Percentiles rank a stretch among this genome's conserved stretches.
phyloP scores from a whole-genome alignment of 129 eudicot genomes.

The Mikania micrantha region DNA sequence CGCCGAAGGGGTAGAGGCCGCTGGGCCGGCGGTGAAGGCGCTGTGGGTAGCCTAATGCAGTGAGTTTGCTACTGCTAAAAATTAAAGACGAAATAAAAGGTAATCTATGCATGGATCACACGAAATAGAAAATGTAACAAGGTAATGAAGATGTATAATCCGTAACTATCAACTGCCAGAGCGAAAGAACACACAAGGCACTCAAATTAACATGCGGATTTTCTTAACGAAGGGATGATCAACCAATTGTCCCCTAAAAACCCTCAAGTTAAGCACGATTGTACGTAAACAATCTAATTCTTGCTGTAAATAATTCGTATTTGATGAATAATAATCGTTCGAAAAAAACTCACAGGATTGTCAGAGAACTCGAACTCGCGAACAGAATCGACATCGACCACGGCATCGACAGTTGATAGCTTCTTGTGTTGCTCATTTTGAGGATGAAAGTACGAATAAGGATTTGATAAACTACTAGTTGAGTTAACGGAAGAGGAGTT shows the following conservation, averaged over 20 bases:
- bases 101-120: no score
- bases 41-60: no score
- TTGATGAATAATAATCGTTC: not conserved
- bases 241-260: not conserved
- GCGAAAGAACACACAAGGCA: not conserved
- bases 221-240: no score
- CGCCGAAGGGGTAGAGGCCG: no score
- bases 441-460: constrained; percentile 24
- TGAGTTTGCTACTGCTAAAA: no score
- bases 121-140: not conserved
- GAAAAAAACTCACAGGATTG: constrained; percentile 24
- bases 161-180: not conserved
- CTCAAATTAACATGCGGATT: no score
- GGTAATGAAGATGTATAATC: not conserved
- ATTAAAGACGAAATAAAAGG: no score
- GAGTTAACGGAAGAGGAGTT: not conserved
- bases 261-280: not conserved
- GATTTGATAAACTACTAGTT: not conserved
- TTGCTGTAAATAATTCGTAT: not conserved
- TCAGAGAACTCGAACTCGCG: constrained; percentile 25
- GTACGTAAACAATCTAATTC: not conserved
- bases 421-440: constrained; percentile 21
- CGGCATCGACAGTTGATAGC: not conserved
- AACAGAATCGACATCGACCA: constrained; percentile 18
- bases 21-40: no score